phyloP scores from a whole-genome alignment of 768 basidiomycete genomes.

The Nidularia sp. region DNA sequence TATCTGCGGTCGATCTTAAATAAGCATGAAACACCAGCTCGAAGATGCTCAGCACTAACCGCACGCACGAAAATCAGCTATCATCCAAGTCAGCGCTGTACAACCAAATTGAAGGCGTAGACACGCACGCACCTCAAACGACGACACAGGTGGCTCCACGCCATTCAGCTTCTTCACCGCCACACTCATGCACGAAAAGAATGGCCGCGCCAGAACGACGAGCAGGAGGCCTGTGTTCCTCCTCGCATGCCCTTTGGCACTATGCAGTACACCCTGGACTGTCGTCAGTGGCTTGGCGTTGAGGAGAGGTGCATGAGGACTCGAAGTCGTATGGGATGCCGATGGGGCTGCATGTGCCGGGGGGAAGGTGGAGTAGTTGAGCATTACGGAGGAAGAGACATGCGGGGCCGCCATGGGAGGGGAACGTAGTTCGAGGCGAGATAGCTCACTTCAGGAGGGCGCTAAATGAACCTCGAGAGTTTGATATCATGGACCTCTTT shows the following conservation, averaged over 20 bases:
- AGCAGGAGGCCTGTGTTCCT: slow-evolving; percentile 13
- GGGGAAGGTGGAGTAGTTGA: background rate
- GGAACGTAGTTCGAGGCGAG: too few species aligned
- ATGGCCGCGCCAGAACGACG: slow-evolving; percentile 13
- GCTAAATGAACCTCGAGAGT: too few species aligned
- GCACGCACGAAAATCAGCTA: slow-evolving; percentile 8
- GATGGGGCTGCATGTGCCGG: background rate
- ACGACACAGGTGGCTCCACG: slow-evolving; percentile 16
- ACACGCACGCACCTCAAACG: slow-evolving; percentile 11
- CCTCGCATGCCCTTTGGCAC: background rate
- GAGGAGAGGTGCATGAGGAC: background rate
- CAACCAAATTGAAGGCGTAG: background rate
- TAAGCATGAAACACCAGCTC: background rate
- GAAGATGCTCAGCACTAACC: background rate
- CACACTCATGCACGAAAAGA: slow-evolving; percentile 15
- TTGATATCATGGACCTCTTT: too few species aligned
- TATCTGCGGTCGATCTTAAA: background rate
- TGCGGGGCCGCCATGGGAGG: background rate
- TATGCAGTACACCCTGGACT: background rate
- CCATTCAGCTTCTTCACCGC: slow-evolving; percentile 16
- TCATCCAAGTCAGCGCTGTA: background rate
- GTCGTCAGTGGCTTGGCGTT: background rate
- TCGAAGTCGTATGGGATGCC: background rate
- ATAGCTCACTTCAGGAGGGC: too few species aligned
- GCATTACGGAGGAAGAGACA: background rate